phyloP scores from a whole-genome alignment of 257 asterid species.

The Anisodus acutangulus region DNA sequence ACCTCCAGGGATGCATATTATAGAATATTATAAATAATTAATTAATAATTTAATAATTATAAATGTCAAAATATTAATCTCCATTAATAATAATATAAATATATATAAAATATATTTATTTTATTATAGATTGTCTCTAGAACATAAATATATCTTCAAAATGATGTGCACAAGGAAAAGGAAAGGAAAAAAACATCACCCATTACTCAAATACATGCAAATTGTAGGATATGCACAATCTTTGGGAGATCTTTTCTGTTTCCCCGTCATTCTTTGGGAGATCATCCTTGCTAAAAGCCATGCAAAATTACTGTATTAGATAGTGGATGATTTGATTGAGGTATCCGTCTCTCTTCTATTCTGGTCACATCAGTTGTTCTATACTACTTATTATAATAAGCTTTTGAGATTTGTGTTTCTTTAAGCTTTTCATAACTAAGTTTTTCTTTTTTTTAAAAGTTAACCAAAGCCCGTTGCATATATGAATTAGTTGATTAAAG shows the following conservation, averaged over 20 bases:
- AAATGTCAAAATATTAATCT: too few species aligned
- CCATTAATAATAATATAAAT: too few species aligned
- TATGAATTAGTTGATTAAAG: too few species aligned
- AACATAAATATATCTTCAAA: too few species aligned
- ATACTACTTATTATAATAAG: neutral
- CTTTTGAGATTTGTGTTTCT: conserved; percentile 18
- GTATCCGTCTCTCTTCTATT: neutral
- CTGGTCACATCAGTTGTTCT: neutral
- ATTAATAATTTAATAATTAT: too few species aligned
- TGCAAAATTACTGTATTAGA: neutral
- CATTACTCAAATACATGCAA: neutral
- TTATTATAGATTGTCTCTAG: too few species aligned
- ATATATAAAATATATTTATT: too few species aligned
- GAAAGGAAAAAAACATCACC: neutral
- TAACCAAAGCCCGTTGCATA: too few species aligned
- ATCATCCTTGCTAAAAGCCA: neutral
- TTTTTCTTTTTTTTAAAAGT: too few species aligned
- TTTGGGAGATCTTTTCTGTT: neutral
- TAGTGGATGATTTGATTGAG: neutral
- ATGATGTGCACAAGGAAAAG: neutral
- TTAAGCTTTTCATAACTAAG: neutral
- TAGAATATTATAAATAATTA: too few species aligned
- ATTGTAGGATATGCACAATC: neutral
- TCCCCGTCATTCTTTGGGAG: neutral
- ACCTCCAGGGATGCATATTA: too few species aligned